Evolutionary conservation across 116 monocot species (phyloP).

Genomic region (Thalassia testudinum): DNA sequence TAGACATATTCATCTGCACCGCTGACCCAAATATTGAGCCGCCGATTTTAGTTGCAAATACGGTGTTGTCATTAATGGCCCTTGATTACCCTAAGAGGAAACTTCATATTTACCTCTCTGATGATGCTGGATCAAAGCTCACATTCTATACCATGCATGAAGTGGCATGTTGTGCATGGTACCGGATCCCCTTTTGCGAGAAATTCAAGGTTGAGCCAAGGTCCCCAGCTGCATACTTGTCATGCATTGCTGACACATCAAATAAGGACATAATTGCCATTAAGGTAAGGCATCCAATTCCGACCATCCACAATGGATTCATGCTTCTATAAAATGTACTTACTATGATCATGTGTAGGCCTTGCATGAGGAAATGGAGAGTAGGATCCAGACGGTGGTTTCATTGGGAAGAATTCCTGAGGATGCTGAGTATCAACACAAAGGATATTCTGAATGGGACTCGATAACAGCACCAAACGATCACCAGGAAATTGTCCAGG

Average conservation of each 20-base stretch:
- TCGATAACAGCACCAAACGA: constrained; percentile 12
- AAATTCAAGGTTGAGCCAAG: constrained; percentile 30
- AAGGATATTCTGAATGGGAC: constrained; percentile 43
- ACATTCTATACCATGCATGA: constrained; percentile 90
- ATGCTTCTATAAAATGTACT: background rate
- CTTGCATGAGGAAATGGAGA: constrained; percentile 2
- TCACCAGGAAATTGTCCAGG: constrained; percentile 57
- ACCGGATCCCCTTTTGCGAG: constrained; percentile 37
- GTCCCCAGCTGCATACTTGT: constrained; percentile 55
- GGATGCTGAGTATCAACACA: constrained; percentile 9
- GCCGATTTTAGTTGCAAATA: constrained; percentile 73
- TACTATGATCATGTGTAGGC: constrained; percentile 18
- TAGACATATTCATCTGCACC: constrained; percentile 85
- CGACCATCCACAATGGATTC: constrained; percentile 48
- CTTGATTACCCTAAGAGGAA: constrained; percentile 89
- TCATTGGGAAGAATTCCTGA: constrained; percentile 32
- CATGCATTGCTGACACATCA: constrained; percentile 81
- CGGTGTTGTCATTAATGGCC: constrained; percentile 71
- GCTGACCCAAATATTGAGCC: constrained; percentile 93
- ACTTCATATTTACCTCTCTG: constrained; percentile 65
- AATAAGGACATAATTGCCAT: no score
- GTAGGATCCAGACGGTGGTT: constrained; percentile 52
- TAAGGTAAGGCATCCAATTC: constrained; percentile 73
- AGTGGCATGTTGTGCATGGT: constrained; percentile 43
- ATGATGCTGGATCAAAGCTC: constrained; percentile 66